These are phyloP conservation scores for Pseudocercospora crystallina DNA, from an alignment of 2,329 filamentous ascomycete genomes.

Conservation along the genomic window DNA sequence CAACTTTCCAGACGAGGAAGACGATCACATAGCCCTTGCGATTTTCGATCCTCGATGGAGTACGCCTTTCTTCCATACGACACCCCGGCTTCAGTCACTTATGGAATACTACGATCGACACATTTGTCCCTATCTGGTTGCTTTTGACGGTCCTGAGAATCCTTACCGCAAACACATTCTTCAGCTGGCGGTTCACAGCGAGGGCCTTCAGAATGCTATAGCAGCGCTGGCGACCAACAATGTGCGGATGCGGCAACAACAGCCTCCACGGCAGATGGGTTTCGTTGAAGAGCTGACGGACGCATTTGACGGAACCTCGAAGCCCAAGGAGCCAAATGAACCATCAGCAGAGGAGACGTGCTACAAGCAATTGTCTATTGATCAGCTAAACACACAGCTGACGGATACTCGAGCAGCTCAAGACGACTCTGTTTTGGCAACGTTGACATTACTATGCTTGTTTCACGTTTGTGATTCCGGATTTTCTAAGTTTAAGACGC, in stretches of 20 bases:
- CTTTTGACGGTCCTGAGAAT: constrained; percentile 82
- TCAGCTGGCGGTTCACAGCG: constrained; percentile 71
- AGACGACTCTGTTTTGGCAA: constrained; percentile 84
- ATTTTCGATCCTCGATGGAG: constrained; percentile 34
- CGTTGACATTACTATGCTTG: constrained; percentile 81
- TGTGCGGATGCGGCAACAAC: constrained; percentile 77
- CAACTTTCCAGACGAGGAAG: constrained; percentile 21
- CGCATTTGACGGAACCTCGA: constrained; percentile 26
- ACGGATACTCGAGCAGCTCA: constrained; percentile 72
- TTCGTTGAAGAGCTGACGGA: constrained; percentile 34
- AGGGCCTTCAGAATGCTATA: constrained; percentile 87
- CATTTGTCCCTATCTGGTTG: constrained; percentile 88
- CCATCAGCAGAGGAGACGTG: constrained; percentile 74
- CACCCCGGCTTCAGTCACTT: constrained; percentile 80
- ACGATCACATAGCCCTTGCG: constrained; percentile 23
- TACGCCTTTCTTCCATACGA: constrained; percentile 55
- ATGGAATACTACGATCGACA: constrained; percentile 93
- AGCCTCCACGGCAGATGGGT: constrained; percentile 42
- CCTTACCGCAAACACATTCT: constrained; percentile 84
- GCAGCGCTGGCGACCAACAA: constrained; percentile 88
- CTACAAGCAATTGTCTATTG: constrained; percentile 81
- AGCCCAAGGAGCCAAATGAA: constrained; percentile 48
- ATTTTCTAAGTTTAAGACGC: constrained; percentile 87
- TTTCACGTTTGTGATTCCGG: constrained; percentile 94
- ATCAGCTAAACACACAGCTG: constrained; percentile 79